These are phyloP conservation scores for Nitzschia palea DNA, from an alignment of 108 stramenopile species.

Conservation along the genomic window DNA sequence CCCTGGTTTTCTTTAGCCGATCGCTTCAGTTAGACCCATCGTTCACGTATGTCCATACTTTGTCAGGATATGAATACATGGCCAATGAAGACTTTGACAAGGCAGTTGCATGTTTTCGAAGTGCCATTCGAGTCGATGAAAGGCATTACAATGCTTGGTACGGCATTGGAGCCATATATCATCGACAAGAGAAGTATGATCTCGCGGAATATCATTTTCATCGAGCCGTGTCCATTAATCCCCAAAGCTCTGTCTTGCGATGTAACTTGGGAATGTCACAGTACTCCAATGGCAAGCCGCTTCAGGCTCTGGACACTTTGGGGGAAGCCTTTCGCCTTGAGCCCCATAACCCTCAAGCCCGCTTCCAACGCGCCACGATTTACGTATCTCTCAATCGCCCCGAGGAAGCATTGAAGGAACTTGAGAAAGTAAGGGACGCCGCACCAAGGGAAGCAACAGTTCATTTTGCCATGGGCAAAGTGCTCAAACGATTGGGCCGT, in stretches of 20 bases:
- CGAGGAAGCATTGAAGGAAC: constrained; percentile 83
- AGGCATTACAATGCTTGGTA: constrained; percentile 94
- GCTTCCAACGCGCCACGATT: constrained; percentile 93
- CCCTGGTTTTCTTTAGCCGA: constrained; percentile 90
- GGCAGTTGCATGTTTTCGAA: constrained; percentile 89
- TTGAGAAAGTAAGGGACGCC: constrained; percentile 88
- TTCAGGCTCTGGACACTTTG: constrained; percentile 90
- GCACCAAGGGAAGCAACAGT: constrained; percentile 93
- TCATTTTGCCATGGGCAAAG: constrained; percentile 95
- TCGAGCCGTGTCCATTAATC: constrained; percentile 86
- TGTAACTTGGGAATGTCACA: constrained; percentile 96
- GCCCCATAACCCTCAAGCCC: constrained; percentile 93
- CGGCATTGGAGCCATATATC: constrained; percentile 96
- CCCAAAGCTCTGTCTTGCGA: constrained; percentile 84
- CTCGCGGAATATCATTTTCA: constrained; percentile 96
- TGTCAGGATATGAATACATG: constrained; percentile 97
- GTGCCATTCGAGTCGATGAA: constrained; percentile 86
- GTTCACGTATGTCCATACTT: constrained; percentile 94
- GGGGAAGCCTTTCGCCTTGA: constrained; percentile 81
- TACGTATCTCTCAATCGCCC: constrained; percentile 87
- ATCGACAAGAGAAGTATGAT: constrained; percentile 95
- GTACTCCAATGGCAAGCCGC: constrained; percentile 85
- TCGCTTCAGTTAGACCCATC: constrained; percentile 87
- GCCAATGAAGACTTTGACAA: constrained; percentile 97
- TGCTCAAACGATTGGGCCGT: constrained; percentile 87